These are phyloP conservation scores for Xylaria cubensis DNA, from an alignment of 495 filamentous ascomycete species.

Conservation along the genomic window DNA sequence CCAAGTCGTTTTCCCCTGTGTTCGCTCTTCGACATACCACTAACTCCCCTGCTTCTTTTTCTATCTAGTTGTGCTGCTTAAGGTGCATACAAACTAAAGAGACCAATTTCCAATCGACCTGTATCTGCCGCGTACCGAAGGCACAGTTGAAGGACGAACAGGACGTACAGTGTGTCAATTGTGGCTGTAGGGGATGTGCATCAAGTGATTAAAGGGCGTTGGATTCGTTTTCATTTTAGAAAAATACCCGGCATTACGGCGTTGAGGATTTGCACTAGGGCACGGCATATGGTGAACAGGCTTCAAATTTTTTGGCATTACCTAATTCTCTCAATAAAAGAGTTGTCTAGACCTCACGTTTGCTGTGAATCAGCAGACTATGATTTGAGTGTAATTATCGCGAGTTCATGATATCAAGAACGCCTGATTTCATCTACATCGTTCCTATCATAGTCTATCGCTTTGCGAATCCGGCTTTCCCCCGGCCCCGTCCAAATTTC, in stretches of 20 bases:
- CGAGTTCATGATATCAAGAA: not conserved
- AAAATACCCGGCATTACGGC: conserved; percentile 36
- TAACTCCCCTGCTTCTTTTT: conserved; percentile 17
- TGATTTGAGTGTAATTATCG: not conserved
- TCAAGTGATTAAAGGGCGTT: conserved; percentile 70
- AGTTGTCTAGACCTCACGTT: not conserved
- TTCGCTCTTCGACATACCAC: conserved; percentile 12
- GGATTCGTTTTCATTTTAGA: conserved; percentile 10
- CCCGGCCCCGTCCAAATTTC: conserved; percentile 68
- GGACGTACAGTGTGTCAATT: conserved; percentile 92
- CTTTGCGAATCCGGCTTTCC: conserved; percentile 55
- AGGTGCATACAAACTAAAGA: conserved; percentile 98
- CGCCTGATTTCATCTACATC: not conserved
- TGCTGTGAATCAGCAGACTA: not conserved
- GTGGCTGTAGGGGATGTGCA: conserved; percentile 90
- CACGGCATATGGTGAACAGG: conserved; percentile 27
- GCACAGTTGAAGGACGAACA: conserved; percentile 90
- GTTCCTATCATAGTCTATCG: conserved; percentile 28
- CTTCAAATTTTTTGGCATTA: conserved; percentile 17
- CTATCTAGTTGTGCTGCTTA: conserved; percentile 80
- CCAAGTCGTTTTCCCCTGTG: not conserved
- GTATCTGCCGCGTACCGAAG: conserved; percentile 95
- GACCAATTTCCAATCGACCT: conserved; percentile 97
- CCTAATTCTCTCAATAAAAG: not conserved
- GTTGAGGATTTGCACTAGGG: conserved; percentile 30